A percentile compares a stretch with the other conserved stretches of the same genome.
phyloP scores from a whole-genome alignment of 1,284 basidiomycete genomes.

The Leccinum fuscescens region DNA sequence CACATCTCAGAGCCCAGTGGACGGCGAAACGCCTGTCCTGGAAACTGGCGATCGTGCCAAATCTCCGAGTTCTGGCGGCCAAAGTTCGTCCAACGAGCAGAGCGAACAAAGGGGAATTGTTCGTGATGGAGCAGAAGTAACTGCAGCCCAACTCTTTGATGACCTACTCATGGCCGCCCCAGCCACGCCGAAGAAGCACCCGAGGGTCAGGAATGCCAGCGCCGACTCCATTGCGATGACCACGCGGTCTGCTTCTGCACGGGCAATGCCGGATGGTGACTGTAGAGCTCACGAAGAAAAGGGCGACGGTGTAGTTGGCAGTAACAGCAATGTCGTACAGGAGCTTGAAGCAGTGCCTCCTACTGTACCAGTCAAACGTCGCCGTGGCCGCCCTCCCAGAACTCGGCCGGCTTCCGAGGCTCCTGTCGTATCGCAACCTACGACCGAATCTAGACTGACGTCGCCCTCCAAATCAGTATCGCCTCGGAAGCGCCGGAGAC shows the following conservation, averaged over 20 bases:
- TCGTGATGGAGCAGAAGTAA: constrained; percentile 13
- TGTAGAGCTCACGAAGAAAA: constrained; percentile 8
- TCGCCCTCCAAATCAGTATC: constrained; percentile 16
- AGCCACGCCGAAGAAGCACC: constrained; percentile 12
- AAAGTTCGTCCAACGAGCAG: constrained; percentile 17
- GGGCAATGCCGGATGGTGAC: constrained; percentile 12
- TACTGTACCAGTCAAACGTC: constrained; percentile 24
- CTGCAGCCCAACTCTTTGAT: constrained; percentile 35
- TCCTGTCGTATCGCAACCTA: neutral
- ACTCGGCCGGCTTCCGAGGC: constrained; percentile 5
- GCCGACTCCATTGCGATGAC: constrained; percentile 18
- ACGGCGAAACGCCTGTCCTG: constrained; percentile 25
- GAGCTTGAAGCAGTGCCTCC: constrained; percentile 8
- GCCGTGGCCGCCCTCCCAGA: constrained; percentile 27
- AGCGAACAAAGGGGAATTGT: constrained; percentile 12
- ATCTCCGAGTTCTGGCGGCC: constrained; percentile 13
- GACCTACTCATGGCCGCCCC: constrained; percentile 24
- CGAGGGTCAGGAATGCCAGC: constrained; percentile 14
- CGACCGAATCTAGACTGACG: constrained; percentile 6
- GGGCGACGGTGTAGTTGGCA: constrained; percentile 7
- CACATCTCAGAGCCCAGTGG: constrained; percentile 23
- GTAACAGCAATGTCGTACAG: constrained; percentile 1
- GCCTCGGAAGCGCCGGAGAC: constrained; percentile 30
- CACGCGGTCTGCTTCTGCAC: constrained; percentile 20
- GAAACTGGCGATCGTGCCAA: constrained; percentile 22